Evolutionary conservation across 805 yeast genomes (phyloP).

Genomic region (Pachysolen tannophilus): DNA sequence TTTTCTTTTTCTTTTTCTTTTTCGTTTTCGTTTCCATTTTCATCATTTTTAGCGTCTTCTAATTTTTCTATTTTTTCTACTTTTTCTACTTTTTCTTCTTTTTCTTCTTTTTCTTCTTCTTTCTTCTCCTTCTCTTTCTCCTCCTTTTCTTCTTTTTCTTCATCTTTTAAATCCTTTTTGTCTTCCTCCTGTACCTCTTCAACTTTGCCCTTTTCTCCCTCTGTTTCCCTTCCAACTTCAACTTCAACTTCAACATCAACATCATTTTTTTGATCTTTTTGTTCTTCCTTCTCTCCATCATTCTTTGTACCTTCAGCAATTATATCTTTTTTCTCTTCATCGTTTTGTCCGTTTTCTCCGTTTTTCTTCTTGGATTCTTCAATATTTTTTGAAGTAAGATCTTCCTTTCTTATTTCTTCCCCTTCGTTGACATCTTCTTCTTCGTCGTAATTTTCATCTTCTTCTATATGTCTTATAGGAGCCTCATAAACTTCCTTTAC

Average conservation of each 20-base stretch:
- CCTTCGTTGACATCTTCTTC: constrained; percentile 21
- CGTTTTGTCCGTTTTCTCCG: constrained; percentile 17
- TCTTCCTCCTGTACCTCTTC: constrained; percentile 1
- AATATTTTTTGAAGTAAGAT: background rate
- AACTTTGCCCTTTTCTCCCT: background rate
- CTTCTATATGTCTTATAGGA: constrained; percentile 26
- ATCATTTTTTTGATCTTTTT: constrained; percentile 24
- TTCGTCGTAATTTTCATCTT: constrained; percentile 30
- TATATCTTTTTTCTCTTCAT: background rate
- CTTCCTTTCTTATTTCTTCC: constrained; percentile 5
- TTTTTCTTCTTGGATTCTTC: too few relatives aligned
- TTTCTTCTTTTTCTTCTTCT: background rate
- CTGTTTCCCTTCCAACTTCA: background rate
- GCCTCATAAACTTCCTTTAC: constrained; percentile 18
- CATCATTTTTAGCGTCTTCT: background rate
- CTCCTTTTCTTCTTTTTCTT: too few relatives aligned
- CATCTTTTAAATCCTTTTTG: background rate
- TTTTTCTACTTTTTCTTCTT: background rate
- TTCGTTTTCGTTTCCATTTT: background rate
- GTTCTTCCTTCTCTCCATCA: constrained; percentile 27
- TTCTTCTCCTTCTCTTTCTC: too few relatives aligned
- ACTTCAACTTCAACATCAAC: constrained; percentile 8
- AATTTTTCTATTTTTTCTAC: background rate
- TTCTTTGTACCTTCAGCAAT: constrained; percentile 21
- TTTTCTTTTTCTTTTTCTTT: constrained; percentile 1